A percentile compares a stretch with the other conserved stretches of the same genome.
Conservation (phyloP, 2,329 filamentous ascomycete genomes). For the Amauroascus niger region DNA sequence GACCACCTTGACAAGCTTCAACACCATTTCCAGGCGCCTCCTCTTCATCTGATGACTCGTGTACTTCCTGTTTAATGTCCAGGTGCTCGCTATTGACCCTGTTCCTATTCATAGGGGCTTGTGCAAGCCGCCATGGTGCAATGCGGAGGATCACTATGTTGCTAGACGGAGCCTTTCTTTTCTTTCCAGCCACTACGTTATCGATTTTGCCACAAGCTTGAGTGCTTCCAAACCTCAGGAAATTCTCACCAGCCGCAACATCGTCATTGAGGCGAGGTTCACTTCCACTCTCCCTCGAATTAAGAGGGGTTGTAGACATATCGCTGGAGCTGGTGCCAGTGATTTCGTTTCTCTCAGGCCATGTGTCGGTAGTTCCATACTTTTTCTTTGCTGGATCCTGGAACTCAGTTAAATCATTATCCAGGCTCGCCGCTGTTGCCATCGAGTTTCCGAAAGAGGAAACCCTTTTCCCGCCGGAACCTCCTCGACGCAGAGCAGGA, state of each 20-base stretch:
- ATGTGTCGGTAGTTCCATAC: background rate
- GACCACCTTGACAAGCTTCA: background rate
- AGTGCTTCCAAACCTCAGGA: background rate
- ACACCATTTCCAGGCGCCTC: background rate
- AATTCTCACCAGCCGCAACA: background rate
- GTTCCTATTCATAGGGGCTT: background rate
- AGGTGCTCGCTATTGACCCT: background rate
- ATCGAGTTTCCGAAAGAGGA: slow-evolving; percentile 11
- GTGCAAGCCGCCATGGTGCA: background rate
- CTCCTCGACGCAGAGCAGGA: slow-evolving; percentile 32
- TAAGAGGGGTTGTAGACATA: background rate
- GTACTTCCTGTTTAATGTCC: background rate
- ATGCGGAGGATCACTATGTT: background rate
- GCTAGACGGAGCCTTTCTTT: background rate
- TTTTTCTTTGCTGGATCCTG: background rate
- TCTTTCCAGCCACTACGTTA: background rate
- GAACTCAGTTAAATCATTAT: background rate
- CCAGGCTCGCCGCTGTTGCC: background rate
- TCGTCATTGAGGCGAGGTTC: background rate
- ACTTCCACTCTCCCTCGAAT: background rate
- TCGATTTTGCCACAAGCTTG: background rate
- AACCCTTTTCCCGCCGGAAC: slow-evolving; percentile 11
- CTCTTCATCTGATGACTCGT: background rate
- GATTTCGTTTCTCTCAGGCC: background rate
- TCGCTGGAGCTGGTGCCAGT: background rate